Base-by-base conservation (phyloP, 352 stramenopile genomes). In the Phytophthora pinifolia region DNA sequence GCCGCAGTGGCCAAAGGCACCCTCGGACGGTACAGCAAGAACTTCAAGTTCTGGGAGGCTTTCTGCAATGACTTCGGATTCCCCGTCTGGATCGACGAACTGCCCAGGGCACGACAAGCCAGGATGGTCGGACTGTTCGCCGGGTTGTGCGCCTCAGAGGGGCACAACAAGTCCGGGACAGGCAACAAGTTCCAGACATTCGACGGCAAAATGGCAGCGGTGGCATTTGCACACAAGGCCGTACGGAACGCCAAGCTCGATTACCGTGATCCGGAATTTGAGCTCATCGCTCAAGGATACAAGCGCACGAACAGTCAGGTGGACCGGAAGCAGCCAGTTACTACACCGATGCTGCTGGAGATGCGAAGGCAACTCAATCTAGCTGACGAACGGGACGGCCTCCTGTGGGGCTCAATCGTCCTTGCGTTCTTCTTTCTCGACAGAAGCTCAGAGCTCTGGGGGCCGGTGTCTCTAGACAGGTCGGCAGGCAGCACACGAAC, bases 241-340 rank as follows among this genome's bases (percentile, higher is more conserved):
- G 35, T 61, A 50, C 57, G 47, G 38, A 72, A 67, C 52, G 52
- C 25, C 29, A 54, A 17, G 39, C 33, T 72, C 41, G 9, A 67
- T 72, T 72, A 64, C 50, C 47, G 31, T 64, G 44, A 65, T 64
- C 51, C 52, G 32, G 57, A 61, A 51, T 66, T 67, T 66, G 46
- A 66, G 56, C 39, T 70, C 35, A 39, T 65, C 43, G 30, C 63
- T 67, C 33, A 72, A 42, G 63, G 64, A 6, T 68, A 65, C 27
- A 62, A 63, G 22, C 44, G 46, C 37, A 42, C 57, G 17, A 42
- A 67, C 12, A 51, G 59, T 49, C 43, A 65, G 1, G 54, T 72
- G 54, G 54, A 68, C 37, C 15, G 58, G 50, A 68, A 68, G 39
- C 59, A 72, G 50, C 54, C 64, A 60, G 59, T 63, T 69, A 73